These are phyloP conservation scores for Funneliformis geosporum DNA, from an alignment of 192 early-diverging fungal species.

Conservation along the genomic window DNA sequence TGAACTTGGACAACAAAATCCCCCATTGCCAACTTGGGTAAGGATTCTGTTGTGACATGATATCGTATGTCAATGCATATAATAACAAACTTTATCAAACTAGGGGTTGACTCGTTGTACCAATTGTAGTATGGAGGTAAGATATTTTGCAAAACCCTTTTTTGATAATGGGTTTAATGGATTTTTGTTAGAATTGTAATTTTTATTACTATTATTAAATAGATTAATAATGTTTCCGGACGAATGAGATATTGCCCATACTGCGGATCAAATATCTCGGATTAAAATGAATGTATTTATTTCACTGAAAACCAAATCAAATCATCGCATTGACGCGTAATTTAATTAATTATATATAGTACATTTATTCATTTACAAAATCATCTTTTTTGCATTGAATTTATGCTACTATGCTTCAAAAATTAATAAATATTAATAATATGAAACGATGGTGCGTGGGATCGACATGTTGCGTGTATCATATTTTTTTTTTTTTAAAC, in stretches of 20 bases:
- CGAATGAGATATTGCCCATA: slow-evolving; percentile 12
- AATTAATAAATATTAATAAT: too few species aligned
- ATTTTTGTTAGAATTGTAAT: too few species aligned
- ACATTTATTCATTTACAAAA: background rate
- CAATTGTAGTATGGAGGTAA: slow-evolving; percentile 11
- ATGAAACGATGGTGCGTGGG: too few species aligned
- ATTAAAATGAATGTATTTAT: background rate
- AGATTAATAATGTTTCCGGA: slow-evolving; percentile 4
- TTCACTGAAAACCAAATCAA: too few species aligned
- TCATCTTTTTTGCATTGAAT: too few species aligned
- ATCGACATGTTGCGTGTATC: too few species aligned
- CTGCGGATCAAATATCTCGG: background rate
- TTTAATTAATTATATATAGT: background rate
- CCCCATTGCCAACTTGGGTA: slow-evolving; percentile 14
- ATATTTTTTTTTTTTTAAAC: too few species aligned
- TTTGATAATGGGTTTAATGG: background rate
- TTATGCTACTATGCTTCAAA: too few species aligned
- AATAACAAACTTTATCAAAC: too few species aligned
- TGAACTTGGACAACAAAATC: background rate
- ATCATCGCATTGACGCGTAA: background rate
- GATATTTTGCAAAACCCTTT: background rate
- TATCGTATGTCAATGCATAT: too few species aligned
- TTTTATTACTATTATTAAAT: too few species aligned
- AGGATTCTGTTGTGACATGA: background rate
- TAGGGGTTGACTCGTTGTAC: background rate